phyloP scores from a whole-genome alignment of 2,329 filamentous ascomycete genomes.

The Stemphylium lycopersici region DNA sequence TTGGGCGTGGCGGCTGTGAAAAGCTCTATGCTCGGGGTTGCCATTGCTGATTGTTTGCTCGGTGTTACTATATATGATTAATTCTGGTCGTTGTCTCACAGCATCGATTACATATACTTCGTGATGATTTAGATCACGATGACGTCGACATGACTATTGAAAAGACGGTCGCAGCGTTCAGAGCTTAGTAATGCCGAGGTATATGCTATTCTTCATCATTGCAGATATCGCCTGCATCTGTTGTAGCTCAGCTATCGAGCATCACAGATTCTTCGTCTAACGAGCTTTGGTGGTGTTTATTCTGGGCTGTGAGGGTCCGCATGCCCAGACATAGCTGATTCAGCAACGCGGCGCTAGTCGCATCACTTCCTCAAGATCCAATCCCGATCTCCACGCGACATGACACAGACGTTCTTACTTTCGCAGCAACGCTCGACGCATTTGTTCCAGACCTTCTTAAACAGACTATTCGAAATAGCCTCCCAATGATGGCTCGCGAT shows the following conservation, averaged over 20 bases:
- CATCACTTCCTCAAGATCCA: no score
- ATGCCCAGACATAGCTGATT: not conserved
- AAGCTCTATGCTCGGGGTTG: constrained; percentile 61
- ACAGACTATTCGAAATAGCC: not conserved
- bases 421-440: not conserved
- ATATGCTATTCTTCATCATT: no score
- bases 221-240: no score
- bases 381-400: no score
- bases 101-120: not conserved
- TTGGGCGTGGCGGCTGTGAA: constrained; percentile 86
- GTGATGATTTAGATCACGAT: not conserved
- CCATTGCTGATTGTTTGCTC: constrained; percentile 34
- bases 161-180: no score
- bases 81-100: not conserved
- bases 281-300: not conserved
- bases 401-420: no score
- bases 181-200: no score
- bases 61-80: not conserved
- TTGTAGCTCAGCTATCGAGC: not conserved
- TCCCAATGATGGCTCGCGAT: not conserved
- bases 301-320: not conserved
- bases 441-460: not conserved
- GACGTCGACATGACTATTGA: not conserved
- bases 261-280: not conserved
- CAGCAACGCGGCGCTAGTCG: not conserved